phyloP scores from a whole-genome alignment of 164 flowering plant genomes.

The Cinnamomum micranthum region DNA sequence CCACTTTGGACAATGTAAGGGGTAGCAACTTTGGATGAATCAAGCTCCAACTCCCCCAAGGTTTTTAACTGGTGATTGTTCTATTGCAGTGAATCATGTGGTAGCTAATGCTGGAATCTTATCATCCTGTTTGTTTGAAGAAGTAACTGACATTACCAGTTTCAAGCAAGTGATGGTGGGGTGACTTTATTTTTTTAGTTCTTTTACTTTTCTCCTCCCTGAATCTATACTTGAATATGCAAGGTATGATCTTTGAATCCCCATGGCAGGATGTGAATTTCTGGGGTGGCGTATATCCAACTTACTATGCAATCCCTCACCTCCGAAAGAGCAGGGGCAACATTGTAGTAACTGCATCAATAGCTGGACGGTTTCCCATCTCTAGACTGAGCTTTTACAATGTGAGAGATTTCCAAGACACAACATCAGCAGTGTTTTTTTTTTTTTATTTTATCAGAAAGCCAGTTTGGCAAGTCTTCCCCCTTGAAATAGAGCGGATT shows the following conservation, averaged over 20 bases:
- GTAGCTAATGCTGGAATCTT: conserved; percentile 60
- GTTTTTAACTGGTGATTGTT: neutral
- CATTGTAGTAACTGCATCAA: conserved; percentile 35
- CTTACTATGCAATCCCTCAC: conserved; percentile 45
- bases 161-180: conserved; percentile 43
- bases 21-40: neutral
- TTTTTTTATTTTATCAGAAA: neutral
- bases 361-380: conserved; percentile 30
- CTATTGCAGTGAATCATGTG: conserved; percentile 61
- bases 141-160: conserved; percentile 14
- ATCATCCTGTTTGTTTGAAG: conserved; percentile 37
- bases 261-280: conserved; percentile 42
- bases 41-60: no score
- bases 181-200: no score
- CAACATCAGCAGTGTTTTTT: neutral
- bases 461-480: no score
- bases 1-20: conserved; percentile 54
- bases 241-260: neutral
- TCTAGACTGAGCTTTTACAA: conserved; percentile 36
- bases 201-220: neutral
- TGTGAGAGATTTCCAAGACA: conserved; percentile 18
- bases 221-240: neutral
- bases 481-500: no score
- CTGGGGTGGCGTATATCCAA: conserved; percentile 50
- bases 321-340: conserved; percentile 43